phyloP scores from a whole-genome alignment of 768 basidiomycete genomes.

The Amanita jacksonii region DNA sequence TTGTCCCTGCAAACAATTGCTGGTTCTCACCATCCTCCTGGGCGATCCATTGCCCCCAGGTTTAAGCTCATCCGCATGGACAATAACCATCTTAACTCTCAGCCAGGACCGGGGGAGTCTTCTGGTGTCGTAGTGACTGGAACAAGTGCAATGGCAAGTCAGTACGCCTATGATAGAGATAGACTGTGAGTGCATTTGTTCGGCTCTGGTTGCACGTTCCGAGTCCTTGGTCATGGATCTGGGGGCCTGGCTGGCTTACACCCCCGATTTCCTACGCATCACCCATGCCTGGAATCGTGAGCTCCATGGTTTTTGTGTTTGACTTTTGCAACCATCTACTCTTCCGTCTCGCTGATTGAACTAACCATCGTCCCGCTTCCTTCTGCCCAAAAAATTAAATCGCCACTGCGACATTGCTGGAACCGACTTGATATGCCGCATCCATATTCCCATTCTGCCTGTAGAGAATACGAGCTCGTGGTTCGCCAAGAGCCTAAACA shows the following conservation, averaged over 20 bases:
- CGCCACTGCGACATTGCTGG: too few species aligned
- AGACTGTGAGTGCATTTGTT: conserved; percentile 26
- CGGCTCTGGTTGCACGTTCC: conserved; percentile 15
- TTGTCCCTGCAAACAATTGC: neutral
- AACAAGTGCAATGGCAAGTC: conserved; percentile 13
- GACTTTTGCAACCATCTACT: too few species aligned
- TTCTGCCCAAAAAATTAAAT: too few species aligned
- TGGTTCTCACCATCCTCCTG: conserved; percentile 8
- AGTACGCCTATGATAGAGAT: conserved; percentile 27
- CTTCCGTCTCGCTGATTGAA: neutral
- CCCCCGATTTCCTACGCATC: neutral
- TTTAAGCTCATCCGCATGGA: conserved; percentile 1
- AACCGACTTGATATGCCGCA: too few species aligned
- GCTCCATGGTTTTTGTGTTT: too few species aligned
- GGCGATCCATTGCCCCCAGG: neutral
- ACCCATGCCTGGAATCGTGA: too few species aligned
- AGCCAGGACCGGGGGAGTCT: conserved; percentile 3
- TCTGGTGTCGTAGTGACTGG: neutral
- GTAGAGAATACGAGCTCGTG: conserved; percentile 75
- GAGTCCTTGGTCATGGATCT: conserved; percentile 25
- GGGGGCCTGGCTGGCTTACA: neutral
- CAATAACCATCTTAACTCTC: conserved; percentile 5
- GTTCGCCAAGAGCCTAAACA: conserved; percentile 91
- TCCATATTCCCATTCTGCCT: too few species aligned
- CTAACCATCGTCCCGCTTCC: neutral